Evolutionary conservation across 176 grass and related monocot species (phyloP), one percentile per base, ranked within the genome.

Genomic region (Eleusine coracana): DNA sequence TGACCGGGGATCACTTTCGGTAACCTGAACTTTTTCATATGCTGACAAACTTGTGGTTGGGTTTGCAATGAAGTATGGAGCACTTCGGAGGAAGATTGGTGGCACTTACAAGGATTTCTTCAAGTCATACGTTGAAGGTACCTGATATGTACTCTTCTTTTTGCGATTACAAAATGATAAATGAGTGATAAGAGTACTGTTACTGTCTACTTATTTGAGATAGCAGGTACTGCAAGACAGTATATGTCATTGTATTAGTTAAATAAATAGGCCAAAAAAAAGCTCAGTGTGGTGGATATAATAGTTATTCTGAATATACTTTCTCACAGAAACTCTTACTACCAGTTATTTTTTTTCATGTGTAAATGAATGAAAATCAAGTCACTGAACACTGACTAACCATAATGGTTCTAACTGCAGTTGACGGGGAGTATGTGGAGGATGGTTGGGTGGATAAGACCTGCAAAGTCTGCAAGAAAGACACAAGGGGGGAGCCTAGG

Each of bases 81-180:
- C 96, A 8, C 91, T 96, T 18, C 58, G 96, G 77, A 93, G 96
- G 75, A 99, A 99, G 81, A 99, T 99, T 38, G 93, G 96, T n/a
- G 96, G 96, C 77, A 99, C 93, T 63, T 99, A 99, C 91, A 85
- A 99, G 85, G 96, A 98, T 92, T 96, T 98, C 91, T 98, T 98
- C 91, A 98, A 98, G 85, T 96, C 96, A 75, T 98, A 83, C 70
- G 91, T 98, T 66, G 96, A 98, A 51, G 96, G 96, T 96, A 90
- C 17, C 11, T 28, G 34, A 58, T 49, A 58, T 73, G 34, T 13
- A 39, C 66, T 40, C 65, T 84, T 18, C 66, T n/a, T 39, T 23
- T 36, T 29, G 50, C n/a, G 40, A 17, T 75, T 39, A 50, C 38
- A 45, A 45, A 46, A 59, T 27, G 48, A 5, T 17, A 37, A 70